Evolutionary conservation across 2,329 filamentous ascomycete species (phyloP), one percentile per base, ranked within the genome.

Genomic region (Penicillium oxalicum): DNA sequence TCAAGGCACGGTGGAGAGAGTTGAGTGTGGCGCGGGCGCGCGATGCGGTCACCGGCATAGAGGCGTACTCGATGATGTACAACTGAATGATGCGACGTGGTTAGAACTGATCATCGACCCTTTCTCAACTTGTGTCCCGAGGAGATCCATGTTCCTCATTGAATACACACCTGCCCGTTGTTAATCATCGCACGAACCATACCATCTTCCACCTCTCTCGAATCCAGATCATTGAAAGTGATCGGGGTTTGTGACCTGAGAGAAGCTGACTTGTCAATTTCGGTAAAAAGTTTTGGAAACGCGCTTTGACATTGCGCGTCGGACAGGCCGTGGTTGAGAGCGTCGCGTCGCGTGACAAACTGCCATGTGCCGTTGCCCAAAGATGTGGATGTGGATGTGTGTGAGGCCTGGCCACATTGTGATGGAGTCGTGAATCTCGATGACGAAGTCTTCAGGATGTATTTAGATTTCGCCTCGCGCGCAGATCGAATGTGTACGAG

Each of bases 1-100:
- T 55, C 11, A 79, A 64, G 7, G 76, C 74, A 29, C 76, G 74
- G 50, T 78, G 67, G 28, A 79, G 64, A 5, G 74, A 67, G 53
- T 74, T 69, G 2, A 78, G 63, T 0, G 73, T 74, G 2, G 73
- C 73, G 54, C 64, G 66, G 9, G 62, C 69, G 9, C 69, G 65
- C 0, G 66, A 59, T 40, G 60, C 67, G 6, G 69, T 71, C 5
- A 55, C 58, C 0, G 61, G 61, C 62, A 65, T 64, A 6, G 61
- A 52, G 3, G 59, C 65, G 34, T 61, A 69, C 27, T 69, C 62
- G 40, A 71, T 50, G 3, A 71, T 61, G 49, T 69, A 70, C 4
- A 72, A 39, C 69, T 72, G 28, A 11, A 25, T 2, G 4, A 0
- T 9, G 29, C 9, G 24, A 9, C 25, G 9, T 49, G 40, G 52